Conservation (phyloP, 2,329 filamentous ascomycete genomes). For the Neodidymelliopsis sp. region DNA sequence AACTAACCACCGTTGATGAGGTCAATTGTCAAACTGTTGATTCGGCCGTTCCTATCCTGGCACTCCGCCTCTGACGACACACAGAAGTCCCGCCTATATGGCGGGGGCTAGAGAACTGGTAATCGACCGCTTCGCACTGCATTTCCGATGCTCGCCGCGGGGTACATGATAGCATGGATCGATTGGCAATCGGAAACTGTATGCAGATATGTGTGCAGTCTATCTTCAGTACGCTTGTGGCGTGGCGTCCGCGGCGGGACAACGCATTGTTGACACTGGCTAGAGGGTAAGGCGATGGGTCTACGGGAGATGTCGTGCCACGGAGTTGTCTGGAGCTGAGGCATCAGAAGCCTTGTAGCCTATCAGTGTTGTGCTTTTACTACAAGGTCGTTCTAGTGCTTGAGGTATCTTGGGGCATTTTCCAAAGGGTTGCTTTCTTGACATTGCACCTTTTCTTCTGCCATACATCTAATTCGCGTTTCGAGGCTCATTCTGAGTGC, state of each 20-base stretch:
- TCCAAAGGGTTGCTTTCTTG: not conserved
- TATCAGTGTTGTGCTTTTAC: constrained; percentile 16
- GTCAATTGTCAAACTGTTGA: constrained; percentile 6
- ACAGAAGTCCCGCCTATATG: not conserved
- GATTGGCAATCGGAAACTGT: constrained; percentile 14
- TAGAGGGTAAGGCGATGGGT: not conserved
- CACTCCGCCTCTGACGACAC: constrained; percentile 20
- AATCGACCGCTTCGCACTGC: constrained; percentile 2
- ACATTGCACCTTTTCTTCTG: not conserved
- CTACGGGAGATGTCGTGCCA: constrained; percentile 20
- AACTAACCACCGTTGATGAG: constrained; percentile 14
- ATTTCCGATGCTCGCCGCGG: constrained; percentile 32
- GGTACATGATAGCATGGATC: not conserved
- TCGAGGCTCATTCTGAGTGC: not conserved
- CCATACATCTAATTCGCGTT: not conserved
- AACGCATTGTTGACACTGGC: constrained; percentile 1
- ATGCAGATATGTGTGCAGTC: not conserved
- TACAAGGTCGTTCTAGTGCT: not conserved
- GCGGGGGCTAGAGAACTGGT: constrained; percentile 2
- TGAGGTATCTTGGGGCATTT: not conserved
- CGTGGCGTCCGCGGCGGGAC: constrained; percentile 8
- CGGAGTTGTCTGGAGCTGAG: constrained; percentile 21
- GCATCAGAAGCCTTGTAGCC: constrained; percentile 1
- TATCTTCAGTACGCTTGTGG: constrained; percentile 7
- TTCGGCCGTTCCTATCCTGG: constrained; percentile 12